A percentile compares a stretch with the other conserved stretches of the same genome.
Evolutionary conservation across 192 early-diverging fungal genomes (phyloP).

Genomic region (Backusella luteola): DNA sequence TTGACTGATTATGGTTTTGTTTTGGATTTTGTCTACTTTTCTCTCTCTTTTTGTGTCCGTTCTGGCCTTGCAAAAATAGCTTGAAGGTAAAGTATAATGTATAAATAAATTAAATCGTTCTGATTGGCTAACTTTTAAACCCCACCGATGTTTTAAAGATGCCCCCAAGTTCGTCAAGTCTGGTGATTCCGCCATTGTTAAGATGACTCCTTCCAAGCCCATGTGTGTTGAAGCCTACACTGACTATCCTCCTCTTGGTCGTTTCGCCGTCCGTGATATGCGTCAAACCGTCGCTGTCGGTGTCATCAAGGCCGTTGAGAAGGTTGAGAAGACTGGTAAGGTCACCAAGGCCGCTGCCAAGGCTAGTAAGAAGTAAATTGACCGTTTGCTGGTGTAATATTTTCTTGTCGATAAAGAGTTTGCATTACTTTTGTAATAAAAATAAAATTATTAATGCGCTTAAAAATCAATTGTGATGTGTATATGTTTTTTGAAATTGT

Average conservation of each 20-base stretch:
- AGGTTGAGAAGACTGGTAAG: conserved; percentile 77
- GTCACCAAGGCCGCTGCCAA: conserved; percentile 76
- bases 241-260: conserved; percentile 93
- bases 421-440: neutral
- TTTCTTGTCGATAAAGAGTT: neutral
- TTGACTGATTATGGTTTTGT: too few species aligned
- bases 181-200: conserved; percentile 94
- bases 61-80: too few species aligned
- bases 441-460: neutral
- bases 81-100: too few species aligned
- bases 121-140: too few species aligned
- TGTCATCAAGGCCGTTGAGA: conserved; percentile 92
- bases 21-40: too few species aligned
- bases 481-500: too few species aligned
- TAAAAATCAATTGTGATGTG: too few species aligned
- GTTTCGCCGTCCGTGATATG: conserved; percentile 98
- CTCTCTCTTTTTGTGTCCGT: too few species aligned
- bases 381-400: neutral
- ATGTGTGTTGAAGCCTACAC: conserved; percentile 94
- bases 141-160: conserved; percentile 55
- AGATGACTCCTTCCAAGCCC: conserved; percentile 93
- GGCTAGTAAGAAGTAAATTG: conserved; percentile 77
- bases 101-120: too few species aligned
- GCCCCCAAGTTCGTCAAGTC: conserved; percentile 94
- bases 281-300: conserved; percentile 96